Base-by-base conservation (phyloP, 495 filamentous ascomycete genomes). In the Staphylotrichum tortipilum region DNA sequence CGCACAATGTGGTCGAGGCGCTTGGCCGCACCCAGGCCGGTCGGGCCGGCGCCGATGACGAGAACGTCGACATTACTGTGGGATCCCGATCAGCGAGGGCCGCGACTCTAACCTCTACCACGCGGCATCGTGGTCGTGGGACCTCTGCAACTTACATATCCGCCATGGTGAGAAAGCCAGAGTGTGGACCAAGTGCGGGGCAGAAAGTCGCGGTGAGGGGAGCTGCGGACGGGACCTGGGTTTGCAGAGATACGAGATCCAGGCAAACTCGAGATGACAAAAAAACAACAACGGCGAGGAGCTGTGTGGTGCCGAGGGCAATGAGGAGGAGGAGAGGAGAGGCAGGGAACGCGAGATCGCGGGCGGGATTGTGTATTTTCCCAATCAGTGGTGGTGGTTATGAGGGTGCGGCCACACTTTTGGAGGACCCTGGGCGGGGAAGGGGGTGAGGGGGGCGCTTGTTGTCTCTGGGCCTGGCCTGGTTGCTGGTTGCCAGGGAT, bases 11-110 rank as follows among this genome's bases (percentile, higher is more conserved):
- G 94, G 71, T 97, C 83, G 47, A 99, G 80, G 61, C 92, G 86
- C 77, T 99, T 99, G 47, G 91, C 92, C 62, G 92, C 92, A 74
- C 92, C 92, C 58, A 96, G 77, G 58, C 92, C 92, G 58, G 92
- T 97, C 50, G 92, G 92, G 58, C 92, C 92, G 70, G 92, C 92
- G 59, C 92, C 92, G 78, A 99, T 96, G 72, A 99, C 83, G 60
- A 99, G 86, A 57, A 99, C 84, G 72, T 99, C 94, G 66, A 99
- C 89, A 53, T 85, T 82, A 67, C 89, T 95, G 39, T 7, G 26
- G 1, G 17, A 29, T 29, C 2, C 8, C 12, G 17, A 40, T 41
- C 22, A 42, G 44, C 23, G 35, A 44, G n/a, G n/a, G n/a, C 18
- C 31, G 15, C 2, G 30, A 10, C 18, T n/a, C 21, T 31, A 11